Evolutionary conservation across 345 rosid genomes (phyloP).

Genomic region (Theobroma cacao): DNA sequence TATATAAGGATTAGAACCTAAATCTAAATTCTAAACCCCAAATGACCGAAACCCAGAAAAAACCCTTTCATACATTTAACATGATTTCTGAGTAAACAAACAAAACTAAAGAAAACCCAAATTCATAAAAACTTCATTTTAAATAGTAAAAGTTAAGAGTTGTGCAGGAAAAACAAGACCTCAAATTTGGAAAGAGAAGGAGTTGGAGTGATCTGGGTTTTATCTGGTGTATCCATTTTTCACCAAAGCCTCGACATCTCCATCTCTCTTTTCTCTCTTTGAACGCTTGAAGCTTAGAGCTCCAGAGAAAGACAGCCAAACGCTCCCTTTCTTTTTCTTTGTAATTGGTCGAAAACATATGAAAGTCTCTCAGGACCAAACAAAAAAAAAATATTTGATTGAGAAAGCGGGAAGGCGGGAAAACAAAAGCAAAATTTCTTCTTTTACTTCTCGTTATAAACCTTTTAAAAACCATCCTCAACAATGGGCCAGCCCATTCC

Average conservation of each 20-base stretch:
- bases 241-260: constrained; percentile 17
- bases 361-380: background rate
- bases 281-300: background rate
- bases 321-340: background rate
- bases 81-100: background rate
- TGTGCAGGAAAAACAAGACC: constrained; percentile 27
- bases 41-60: background rate
- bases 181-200: constrained; percentile 42
- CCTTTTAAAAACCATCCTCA: background rate
- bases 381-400: background rate
- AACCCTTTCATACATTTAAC: background rate
- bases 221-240: constrained; percentile 66
- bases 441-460: background rate
- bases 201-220: constrained; percentile 32
- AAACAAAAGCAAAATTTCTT: background rate
- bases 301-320: too few species aligned
- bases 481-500: background rate
- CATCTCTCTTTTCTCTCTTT: background rate
- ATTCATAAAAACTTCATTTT: background rate
- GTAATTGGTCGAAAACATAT: background rate
- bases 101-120: background rate
- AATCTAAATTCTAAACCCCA: background rate
- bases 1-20: background rate
- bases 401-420: constrained; percentile 20
- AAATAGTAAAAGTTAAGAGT: background rate